A percentile compares a stretch with the other conserved stretches of the same genome.
Evolutionary conservation across 2,329 filamentous ascomycete genomes (phyloP).

Genomic region (Exophiala bonariae): DNA sequence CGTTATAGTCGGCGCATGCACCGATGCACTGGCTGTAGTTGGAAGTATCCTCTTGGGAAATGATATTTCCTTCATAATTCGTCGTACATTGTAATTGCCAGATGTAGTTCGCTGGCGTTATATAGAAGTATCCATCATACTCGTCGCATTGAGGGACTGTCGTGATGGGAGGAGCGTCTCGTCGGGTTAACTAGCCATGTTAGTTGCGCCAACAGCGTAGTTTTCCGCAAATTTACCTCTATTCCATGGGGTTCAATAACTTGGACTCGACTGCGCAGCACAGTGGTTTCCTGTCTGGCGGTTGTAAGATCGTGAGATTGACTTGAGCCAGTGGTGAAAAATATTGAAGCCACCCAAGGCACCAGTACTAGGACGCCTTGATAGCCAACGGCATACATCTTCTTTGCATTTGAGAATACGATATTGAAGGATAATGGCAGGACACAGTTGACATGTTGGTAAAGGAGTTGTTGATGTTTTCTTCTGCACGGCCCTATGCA

Average conservation of each 20-base stretch:
- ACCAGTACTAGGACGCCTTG: background rate
- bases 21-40: slow-evolving; percentile 17
- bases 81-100: slow-evolving; percentile 22
- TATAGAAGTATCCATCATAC: slow-evolving; percentile 22
- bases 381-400: background rate
- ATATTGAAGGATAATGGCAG: background rate
- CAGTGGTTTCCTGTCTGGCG: too few relatives aligned
- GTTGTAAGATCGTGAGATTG: too few relatives aligned
- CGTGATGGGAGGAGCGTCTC: slow-evolving; percentile 14
- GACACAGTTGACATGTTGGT: background rate
- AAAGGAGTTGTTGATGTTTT: slow-evolving; percentile 9
- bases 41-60: slow-evolving; percentile 8
- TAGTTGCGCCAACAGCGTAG: too few relatives aligned
- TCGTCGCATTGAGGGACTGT: slow-evolving; percentile 14
- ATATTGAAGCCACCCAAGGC: too few relatives aligned
- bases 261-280: too few relatives aligned
- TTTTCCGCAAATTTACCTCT: too few relatives aligned
- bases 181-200: background rate
- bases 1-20: slow-evolving; percentile 17
- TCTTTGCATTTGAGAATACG: background rate
- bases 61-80: slow-evolving; percentile 14
- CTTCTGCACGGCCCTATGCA: slow-evolving; percentile 15
- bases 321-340: too few relatives aligned
- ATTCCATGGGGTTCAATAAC: too few relatives aligned
- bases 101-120: slow-evolving; percentile 18